These are phyloP conservation scores for Zygnema cylindricum DNA, from an alignment of 139 green algal species.

Conservation along the genomic window DNA sequence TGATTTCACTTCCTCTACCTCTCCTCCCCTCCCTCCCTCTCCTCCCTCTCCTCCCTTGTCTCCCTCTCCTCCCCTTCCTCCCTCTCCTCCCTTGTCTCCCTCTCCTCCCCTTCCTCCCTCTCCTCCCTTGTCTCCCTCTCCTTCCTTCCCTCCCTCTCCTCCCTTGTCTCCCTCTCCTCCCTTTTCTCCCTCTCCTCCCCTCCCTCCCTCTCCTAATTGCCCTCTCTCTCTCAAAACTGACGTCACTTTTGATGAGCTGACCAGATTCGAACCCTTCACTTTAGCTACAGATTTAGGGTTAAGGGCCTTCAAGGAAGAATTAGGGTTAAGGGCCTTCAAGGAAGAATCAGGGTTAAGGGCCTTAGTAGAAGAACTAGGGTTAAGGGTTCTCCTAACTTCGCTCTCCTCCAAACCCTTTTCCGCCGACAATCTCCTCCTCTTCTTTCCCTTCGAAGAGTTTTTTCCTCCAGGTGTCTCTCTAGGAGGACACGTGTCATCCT, in stretches of 20 bases:
- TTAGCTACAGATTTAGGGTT: neutral
- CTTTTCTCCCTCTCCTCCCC: neutral
- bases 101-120: neutral
- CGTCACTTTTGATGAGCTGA: neutral
- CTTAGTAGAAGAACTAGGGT: too few relatives aligned
- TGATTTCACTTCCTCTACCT: neutral
- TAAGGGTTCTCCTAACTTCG: too few relatives aligned
- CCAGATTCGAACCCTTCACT: neutral
- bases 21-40: neutral
- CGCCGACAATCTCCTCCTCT: neutral
- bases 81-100: neutral
- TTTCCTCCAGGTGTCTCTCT: neutral
- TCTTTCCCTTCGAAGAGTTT: neutral
- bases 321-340: neutral
- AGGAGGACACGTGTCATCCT: neutral
- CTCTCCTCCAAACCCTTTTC: too few relatives aligned
- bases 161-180: neutral
- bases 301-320: neutral
- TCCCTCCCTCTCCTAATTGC: neutral
- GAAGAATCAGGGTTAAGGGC: neutral
- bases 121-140: neutral
- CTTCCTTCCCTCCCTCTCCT: neutral
- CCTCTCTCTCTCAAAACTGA: neutral
- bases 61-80: neutral
- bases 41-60: neutral